A percentile compares a stretch with the other conserved stretches of the same genome.
Conservation (phyloP, 2,329 filamentous ascomycete species). For the Myriosclerotinia scirpicola region DNA sequence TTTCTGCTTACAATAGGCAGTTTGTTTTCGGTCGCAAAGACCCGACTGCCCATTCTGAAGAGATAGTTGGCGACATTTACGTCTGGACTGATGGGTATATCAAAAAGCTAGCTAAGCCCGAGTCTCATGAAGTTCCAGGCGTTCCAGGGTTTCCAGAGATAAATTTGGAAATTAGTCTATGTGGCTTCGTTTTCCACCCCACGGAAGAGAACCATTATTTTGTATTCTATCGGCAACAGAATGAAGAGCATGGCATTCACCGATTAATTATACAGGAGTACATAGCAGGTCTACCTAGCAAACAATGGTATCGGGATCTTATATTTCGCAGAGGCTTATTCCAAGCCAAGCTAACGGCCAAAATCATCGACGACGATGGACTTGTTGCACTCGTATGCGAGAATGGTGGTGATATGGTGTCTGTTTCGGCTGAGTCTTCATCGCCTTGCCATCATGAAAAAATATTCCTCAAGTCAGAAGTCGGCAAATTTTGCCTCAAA, state of each 20-base stretch:
- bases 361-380: not conserved
- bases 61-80: not conserved
- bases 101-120: not conserved
- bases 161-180: not conserved
- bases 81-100: not conserved
- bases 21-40: not conserved
- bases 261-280: not conserved
- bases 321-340: not conserved
- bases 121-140: not conserved
- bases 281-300: not conserved
- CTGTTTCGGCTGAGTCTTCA: not conserved
- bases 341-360: not conserved
- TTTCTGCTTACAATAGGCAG: not conserved
- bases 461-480: not conserved
- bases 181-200: constrained; percentile 13
- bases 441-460: not conserved
- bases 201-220: constrained; percentile 8
- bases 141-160: too few species aligned
- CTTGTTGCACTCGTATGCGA: constrained; percentile 6
- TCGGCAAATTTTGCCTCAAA: not conserved
- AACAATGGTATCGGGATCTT: not conserved
- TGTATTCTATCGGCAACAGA: constrained; percentile 10
- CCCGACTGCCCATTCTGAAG: too few species aligned
- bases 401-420: too few species aligned
- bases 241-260: not conserved